Evolutionary conservation across 352 stramenopile genomes (phyloP).

Genomic region (Pythium aquatile): DNA sequence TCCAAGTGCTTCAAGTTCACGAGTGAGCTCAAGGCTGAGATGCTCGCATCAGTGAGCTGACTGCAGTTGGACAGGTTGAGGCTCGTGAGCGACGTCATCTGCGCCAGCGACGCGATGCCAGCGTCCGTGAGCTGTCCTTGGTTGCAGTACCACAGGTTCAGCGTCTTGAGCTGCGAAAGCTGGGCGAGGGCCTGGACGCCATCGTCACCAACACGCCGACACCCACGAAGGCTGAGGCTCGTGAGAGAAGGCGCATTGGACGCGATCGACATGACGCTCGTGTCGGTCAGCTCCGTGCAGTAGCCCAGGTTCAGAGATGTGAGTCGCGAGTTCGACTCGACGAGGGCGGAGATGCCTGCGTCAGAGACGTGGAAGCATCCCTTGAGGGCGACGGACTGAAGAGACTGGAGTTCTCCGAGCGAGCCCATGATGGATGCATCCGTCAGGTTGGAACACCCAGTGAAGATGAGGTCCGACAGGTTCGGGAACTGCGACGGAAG

Average conservation of each 20-base stretch:
- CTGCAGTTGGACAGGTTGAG: constrained; percentile 81
- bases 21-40: constrained; percentile 45
- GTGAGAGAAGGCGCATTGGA: constrained; percentile 36
- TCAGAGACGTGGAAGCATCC: constrained; percentile 72
- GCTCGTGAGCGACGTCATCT: constrained; percentile 56
- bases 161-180: constrained; percentile 41
- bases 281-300: constrained; percentile 71
- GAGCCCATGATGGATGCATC: constrained; percentile 40
- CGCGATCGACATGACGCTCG: constrained; percentile 49
- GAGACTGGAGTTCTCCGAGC: constrained; percentile 34
- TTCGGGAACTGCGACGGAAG: constrained; percentile 49
- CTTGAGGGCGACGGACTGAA: constrained; percentile 54
- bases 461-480: constrained; percentile 56
- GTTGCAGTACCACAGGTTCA: constrained; percentile 84
- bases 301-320: constrained; percentile 73
- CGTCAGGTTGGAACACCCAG: constrained; percentile 56
- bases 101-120: constrained; percentile 46
- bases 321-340: constrained; percentile 34
- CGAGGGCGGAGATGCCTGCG: constrained; percentile 20
- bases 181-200: constrained; percentile 45
- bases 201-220: constrained; percentile 50
- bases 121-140: constrained; percentile 70
- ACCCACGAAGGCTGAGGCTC: constrained; percentile 62
- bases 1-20: constrained; percentile 67
- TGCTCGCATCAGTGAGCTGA: constrained; percentile 64